A percentile compares a stretch with the other conserved stretches of the same genome.
These are phyloP conservation scores for Ceratocystis cubensis DNA, from an alignment of 2,329 filamentous ascomycete species.

Conservation along the genomic window DNA sequence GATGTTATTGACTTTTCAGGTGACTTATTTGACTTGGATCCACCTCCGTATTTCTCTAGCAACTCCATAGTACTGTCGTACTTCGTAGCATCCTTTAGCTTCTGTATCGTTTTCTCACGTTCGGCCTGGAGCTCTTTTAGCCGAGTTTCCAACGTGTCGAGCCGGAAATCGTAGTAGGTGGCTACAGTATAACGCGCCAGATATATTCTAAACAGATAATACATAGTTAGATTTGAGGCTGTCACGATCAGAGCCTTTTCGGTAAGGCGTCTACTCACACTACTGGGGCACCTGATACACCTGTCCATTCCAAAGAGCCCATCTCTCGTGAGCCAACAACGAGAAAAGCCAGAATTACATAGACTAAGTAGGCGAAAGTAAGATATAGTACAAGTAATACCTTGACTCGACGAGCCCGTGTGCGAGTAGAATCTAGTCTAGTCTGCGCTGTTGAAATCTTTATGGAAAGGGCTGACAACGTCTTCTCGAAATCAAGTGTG, in stretches of 20 bases:
- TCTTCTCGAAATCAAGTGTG: slow-evolving; percentile 85
- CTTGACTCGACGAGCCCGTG: slow-evolving; percentile 62
- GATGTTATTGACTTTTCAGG: slow-evolving; percentile 25
- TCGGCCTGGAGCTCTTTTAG: slow-evolving; percentile 67
- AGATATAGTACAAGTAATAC: slow-evolving; percentile 86
- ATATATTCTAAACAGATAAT: slow-evolving; percentile 55
- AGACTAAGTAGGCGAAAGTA: slow-evolving; percentile 79
- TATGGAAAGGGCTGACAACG: slow-evolving; percentile 63
- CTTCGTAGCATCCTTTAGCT: slow-evolving; percentile 86
- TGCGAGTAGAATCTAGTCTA: slow-evolving; percentile 59
- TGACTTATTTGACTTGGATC: slow-evolving; percentile 38
- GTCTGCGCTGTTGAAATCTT: slow-evolving; percentile 69
- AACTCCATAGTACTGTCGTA: slow-evolving; percentile 91
- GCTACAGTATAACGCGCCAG: slow-evolving; percentile 53
- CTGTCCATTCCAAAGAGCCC: slow-evolving; percentile 63
- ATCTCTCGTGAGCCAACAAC: slow-evolving; percentile 76
- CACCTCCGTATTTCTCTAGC: slow-evolving; percentile 78
- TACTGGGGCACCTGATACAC: slow-evolving; percentile 64
- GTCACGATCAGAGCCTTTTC: not conserved
- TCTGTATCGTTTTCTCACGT: slow-evolving; percentile 76
- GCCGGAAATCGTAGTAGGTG: slow-evolving; percentile 68
- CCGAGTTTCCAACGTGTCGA: slow-evolving; percentile 53
- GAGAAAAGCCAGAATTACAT: slow-evolving; percentile 65
- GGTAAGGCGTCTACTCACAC: slow-evolving; percentile 40
- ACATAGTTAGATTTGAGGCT: not conserved